Percentiles rank a stretch among this genome's conserved stretches.
Conservation (phyloP, 2,329 filamentous ascomycete genomes). For the Aspergillus sp. region DNA sequence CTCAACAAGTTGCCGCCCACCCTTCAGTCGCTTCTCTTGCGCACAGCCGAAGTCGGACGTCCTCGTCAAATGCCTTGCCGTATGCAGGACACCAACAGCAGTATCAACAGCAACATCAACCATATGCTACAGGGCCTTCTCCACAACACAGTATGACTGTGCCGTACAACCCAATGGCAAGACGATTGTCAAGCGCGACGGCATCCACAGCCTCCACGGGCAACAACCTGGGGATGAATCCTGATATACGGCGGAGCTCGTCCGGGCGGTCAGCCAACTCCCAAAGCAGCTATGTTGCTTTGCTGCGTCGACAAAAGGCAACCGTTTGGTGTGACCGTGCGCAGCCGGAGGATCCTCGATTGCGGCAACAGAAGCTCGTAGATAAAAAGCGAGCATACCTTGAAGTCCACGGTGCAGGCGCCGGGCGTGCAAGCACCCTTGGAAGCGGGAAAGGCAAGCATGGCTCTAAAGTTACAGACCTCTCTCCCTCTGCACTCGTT, state of each 20-base stretch:
- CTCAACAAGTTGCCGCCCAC: slow-evolving; percentile 27
- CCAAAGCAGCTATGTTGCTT: slow-evolving; percentile 81
- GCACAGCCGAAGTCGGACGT: slow-evolving; percentile 41
- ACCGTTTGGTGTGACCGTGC: slow-evolving; percentile 97
- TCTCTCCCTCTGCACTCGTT: slow-evolving; percentile 71
- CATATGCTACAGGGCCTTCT: slow-evolving; percentile 27
- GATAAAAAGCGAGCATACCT: slow-evolving; percentile 84
- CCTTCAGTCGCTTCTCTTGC: slow-evolving; percentile 25
- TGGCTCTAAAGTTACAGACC: slow-evolving; percentile 78
- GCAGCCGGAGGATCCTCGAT: slow-evolving; percentile 84
- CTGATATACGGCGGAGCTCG: slow-evolving; percentile 66
- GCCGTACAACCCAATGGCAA: slow-evolving; percentile 25
- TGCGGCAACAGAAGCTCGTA: slow-evolving; percentile 77
- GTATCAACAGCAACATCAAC: slow-evolving; percentile 16
- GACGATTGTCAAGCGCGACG: slow-evolving; percentile 42
- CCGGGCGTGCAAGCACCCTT: slow-evolving; percentile 62
- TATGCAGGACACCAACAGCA: slow-evolving; percentile 23
- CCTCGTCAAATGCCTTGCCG: slow-evolving; percentile 37
- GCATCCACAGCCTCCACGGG: slow-evolving; percentile 42
- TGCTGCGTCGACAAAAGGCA: slow-evolving; percentile 95
- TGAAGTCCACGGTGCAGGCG: slow-evolving; percentile 67
- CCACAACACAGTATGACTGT: slow-evolving; percentile 28
- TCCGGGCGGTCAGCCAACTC: slow-evolving; percentile 72
- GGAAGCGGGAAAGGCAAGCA: slow-evolving; percentile 80
- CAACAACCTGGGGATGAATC: slow-evolving; percentile 24